phyloP scores from a whole-genome alignment of 2,329 filamentous ascomycete genomes.

The Hortaea sp. region DNA sequence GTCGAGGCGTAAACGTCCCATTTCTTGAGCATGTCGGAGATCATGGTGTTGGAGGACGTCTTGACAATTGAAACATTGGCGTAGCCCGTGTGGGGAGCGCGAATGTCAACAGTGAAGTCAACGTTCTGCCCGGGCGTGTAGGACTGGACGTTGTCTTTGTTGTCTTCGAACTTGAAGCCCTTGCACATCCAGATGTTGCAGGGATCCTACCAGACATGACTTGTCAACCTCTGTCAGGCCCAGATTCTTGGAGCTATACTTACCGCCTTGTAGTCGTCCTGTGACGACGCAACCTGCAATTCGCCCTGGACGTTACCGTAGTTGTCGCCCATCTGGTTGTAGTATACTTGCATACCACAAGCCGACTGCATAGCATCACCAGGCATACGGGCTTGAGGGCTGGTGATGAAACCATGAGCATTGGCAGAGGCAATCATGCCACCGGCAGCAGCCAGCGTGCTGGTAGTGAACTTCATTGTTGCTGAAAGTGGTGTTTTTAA shows the following conservation, averaged over 20 bases:
- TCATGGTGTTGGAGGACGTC: slow-evolving; percentile 35
- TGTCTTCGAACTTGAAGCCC: slow-evolving; percentile 44
- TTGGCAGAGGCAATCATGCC: slow-evolving; percentile 36
- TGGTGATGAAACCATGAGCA: slow-evolving; percentile 31
- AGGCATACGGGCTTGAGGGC: slow-evolving; percentile 40
- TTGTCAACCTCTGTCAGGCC: too few species aligned
- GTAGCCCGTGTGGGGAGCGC: slow-evolving; percentile 44
- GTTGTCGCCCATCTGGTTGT: slow-evolving; percentile 43
- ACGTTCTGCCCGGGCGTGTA: slow-evolving; percentile 43
- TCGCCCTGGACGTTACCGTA: slow-evolving; percentile 49
- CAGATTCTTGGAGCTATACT: neutral
- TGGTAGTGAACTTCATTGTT: slow-evolving; percentile 26
- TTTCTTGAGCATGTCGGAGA: slow-evolving; percentile 44
- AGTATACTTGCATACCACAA: slow-evolving; percentile 46
- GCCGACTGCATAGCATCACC: slow-evolving; percentile 41
- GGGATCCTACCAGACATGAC: neutral
- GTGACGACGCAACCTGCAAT: slow-evolving; percentile 35
- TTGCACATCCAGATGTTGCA: slow-evolving; percentile 28
- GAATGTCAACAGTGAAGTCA: slow-evolving; percentile 36
- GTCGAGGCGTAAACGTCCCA: slow-evolving; percentile 48
- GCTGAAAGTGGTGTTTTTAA: neutral
- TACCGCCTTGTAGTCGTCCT: slow-evolving; percentile 15
- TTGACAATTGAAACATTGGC: slow-evolving; percentile 53
- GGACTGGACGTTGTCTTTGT: slow-evolving; percentile 41
- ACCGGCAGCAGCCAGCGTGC: slow-evolving; percentile 33